Conservation (phyloP, 148 eudicot genomes). For the Beta vulgaris region DNA sequence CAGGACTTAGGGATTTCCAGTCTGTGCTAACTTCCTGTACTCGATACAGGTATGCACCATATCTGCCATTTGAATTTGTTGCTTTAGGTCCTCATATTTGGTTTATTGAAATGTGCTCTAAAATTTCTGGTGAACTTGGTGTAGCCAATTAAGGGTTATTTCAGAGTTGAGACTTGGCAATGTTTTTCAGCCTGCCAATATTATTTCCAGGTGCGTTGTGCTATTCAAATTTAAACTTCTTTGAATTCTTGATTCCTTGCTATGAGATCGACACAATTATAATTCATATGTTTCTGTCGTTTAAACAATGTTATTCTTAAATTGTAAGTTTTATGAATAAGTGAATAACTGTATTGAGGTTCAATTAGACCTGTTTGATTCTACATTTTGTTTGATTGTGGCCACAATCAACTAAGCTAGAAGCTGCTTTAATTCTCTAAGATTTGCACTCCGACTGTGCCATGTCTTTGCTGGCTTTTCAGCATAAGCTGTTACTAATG, state of each 20-base stretch:
- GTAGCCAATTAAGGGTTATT: constrained; percentile 69
- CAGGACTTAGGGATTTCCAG: constrained; percentile 73
- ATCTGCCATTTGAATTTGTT: not conserved
- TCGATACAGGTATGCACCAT: constrained; percentile 57
- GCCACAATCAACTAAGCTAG: not conserved
- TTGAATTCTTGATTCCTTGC: not conserved
- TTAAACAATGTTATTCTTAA: constrained; percentile 1
- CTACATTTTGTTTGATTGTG: not conserved
- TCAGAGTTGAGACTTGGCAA: constrained; percentile 82
- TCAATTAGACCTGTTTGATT: not conserved
- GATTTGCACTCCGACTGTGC: not conserved
- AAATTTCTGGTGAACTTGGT: not conserved
- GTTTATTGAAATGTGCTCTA: not conserved
- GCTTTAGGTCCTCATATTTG: not conserved
- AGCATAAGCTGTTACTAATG: not conserved
- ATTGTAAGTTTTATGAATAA: not conserved
- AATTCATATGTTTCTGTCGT: constrained; percentile 6
- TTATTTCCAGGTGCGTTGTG: constrained; percentile 66
- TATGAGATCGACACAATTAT: not conserved
- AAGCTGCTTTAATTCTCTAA: not conserved
- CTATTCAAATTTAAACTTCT: constrained; percentile 4
- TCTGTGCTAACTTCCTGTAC: constrained; percentile 74
- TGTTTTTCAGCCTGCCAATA: constrained; percentile 73
- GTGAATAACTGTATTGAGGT: not conserved
- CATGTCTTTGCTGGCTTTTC: constrained; percentile 2